Percentiles rank a stretch among this genome's conserved stretches.
Evolutionary conservation across 176 grass and related monocot species (phyloP).

Genomic region (Oryza meyeriana): DNA sequence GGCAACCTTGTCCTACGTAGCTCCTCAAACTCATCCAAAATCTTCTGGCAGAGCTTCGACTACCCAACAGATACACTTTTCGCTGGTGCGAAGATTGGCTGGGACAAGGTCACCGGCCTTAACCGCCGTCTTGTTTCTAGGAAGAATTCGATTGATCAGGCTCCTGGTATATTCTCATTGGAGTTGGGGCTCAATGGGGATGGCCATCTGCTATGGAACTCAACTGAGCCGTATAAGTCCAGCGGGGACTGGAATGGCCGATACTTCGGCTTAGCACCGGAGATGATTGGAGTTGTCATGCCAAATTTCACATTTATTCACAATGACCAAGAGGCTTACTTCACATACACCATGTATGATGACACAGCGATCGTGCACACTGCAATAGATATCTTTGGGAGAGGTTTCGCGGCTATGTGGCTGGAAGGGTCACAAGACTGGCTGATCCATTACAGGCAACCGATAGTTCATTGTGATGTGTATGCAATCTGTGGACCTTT

Average conservation of each 20-base stretch:
- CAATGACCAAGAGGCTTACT: constrained; percentile 13
- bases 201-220: not conserved
- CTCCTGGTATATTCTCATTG: constrained; percentile 23
- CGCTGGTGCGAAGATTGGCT: constrained; percentile 37
- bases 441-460: not conserved
- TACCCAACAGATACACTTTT: constrained; percentile 45
- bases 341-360: not conserved
- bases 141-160: constrained; percentile 31
- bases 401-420: constrained; percentile 4
- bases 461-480: constrained; percentile 30
- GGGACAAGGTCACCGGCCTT: constrained; percentile 32
- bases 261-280: constrained; percentile 28
- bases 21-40: constrained; percentile 17
- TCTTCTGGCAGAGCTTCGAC: constrained; percentile 74
- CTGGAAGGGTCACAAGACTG: constrained; percentile 9
- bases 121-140: constrained; percentile 33
- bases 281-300: constrained; percentile 11
- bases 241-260: constrained; percentile 51
- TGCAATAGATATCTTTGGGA: constrained; percentile 30
- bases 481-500: constrained; percentile 58
- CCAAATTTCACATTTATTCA: constrained; percentile 10
- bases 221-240: constrained; percentile 25
- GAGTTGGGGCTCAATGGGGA: constrained; percentile 10
- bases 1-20: constrained; percentile 50
- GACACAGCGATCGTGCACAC: not conserved